Evolutionary conservation across 2,329 filamentous ascomycete genomes (phyloP).

Genomic region (Pleurostoma richardsiae): DNA sequence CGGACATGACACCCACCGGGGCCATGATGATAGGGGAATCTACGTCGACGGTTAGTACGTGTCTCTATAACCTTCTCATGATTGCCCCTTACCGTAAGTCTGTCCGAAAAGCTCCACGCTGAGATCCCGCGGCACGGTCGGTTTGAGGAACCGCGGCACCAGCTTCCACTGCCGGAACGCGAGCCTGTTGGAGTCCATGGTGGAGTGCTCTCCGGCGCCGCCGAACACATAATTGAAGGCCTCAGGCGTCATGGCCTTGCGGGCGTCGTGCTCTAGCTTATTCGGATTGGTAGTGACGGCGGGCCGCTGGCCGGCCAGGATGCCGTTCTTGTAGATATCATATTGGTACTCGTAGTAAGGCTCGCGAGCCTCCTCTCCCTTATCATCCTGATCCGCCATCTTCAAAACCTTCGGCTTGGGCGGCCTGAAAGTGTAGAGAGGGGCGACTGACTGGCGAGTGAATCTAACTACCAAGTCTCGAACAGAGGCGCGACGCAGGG

Average conservation of each 20-base stretch:
- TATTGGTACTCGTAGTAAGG: slow-evolving; percentile 20
- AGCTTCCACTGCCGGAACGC: slow-evolving; percentile 50
- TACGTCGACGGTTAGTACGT: slow-evolving; percentile 7
- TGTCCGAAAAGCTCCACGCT: slow-evolving; percentile 46
- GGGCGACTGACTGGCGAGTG: too few species aligned
- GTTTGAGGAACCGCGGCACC: slow-evolving; percentile 45
- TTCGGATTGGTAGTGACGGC: slow-evolving; percentile 55
- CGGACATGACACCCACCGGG: slow-evolving; percentile 64
- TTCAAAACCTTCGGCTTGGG: neutral
- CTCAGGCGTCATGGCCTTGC: slow-evolving; percentile 35
- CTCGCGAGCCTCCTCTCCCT: slow-evolving; percentile 2
- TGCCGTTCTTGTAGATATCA: slow-evolving; percentile 44
- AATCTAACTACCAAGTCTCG: too few species aligned
- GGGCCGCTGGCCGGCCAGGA: slow-evolving; percentile 41
- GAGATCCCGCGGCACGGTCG: slow-evolving; percentile 39
- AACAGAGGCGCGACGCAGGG: too few species aligned
- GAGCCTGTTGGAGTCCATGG: slow-evolving; percentile 53
- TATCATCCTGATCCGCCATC: slow-evolving; percentile 4
- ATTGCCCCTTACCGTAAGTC: slow-evolving; percentile 28
- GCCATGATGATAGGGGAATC: slow-evolving; percentile 55
- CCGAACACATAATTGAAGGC: slow-evolving; percentile 57
- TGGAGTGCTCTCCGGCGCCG: slow-evolving; percentile 57
- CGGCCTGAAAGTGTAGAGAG: too few species aligned
- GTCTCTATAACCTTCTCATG: neutral
- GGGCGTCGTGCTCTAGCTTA: slow-evolving; percentile 50